Percentiles rank a stretch among this genome's conserved stretches.
phyloP scores from a whole-genome alignment of 164 flowering plant species.

The Annona squamosa region DNA sequence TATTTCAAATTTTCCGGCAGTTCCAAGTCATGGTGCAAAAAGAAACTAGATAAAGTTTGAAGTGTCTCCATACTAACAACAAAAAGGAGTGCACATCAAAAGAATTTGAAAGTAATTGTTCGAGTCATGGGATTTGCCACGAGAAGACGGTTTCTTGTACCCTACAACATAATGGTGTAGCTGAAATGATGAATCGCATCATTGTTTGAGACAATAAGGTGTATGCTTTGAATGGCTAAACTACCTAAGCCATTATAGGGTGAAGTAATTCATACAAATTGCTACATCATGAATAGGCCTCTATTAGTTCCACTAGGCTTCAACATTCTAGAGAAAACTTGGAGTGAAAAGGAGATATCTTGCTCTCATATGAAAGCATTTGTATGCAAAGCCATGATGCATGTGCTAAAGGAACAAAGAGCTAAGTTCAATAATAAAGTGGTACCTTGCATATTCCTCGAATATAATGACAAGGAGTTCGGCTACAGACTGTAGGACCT shows the following conservation, averaged over 20 bases:
- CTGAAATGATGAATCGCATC: constrained; percentile 4
- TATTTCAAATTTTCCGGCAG: background rate
- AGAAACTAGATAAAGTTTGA: background rate
- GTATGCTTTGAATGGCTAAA: constrained; percentile 4
- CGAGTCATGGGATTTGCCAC: background rate
- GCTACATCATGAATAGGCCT: background rate
- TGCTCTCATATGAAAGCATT: background rate
- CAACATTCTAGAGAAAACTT: background rate
- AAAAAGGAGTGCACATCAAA: background rate
- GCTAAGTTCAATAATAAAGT: too few relatives aligned
- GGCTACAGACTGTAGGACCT: too few relatives aligned
- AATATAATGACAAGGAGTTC: too few relatives aligned
- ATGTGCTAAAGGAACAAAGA: background rate
- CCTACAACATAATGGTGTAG: background rate
- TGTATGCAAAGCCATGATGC: background rate
- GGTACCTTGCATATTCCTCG: too few relatives aligned
- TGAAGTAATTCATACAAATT: background rate
- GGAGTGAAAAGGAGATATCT: background rate
- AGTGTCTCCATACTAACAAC: background rate
- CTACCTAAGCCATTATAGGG: constrained; percentile 3
- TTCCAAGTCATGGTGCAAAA: constrained; percentile 4
- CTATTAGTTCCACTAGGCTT: background rate
- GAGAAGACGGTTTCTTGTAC: background rate
- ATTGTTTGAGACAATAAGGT: background rate
- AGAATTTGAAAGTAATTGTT: background rate